Percentiles rank a stretch among this genome's conserved stretches.
phyloP scores from a whole-genome alignment of 2,329 filamentous ascomycete genomes.

The Botrytis paeoniae region DNA sequence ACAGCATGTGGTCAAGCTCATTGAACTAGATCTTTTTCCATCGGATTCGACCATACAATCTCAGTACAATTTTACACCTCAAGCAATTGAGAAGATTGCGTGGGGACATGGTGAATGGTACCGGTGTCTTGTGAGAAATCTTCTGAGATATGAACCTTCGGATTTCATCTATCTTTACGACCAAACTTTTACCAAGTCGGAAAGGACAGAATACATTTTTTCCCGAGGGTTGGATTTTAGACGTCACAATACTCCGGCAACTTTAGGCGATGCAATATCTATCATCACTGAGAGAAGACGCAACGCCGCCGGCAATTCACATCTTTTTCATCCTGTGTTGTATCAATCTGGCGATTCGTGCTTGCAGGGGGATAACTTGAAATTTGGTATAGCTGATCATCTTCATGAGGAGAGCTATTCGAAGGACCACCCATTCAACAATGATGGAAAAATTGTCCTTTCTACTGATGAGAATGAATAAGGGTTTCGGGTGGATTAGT shows the following conservation, averaged over 20 bases:
- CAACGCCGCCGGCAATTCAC: not conserved
- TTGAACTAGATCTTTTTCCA: conserved; percentile 35
- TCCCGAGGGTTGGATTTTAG: conserved; percentile 28
- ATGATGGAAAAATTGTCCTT: conserved; percentile 2
- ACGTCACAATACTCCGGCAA: conserved; percentile 30
- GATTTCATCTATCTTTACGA: conserved; percentile 35
- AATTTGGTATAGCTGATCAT: conserved; percentile 17
- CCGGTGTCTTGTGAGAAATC: conserved; percentile 28
- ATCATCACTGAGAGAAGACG: conserved; percentile 4
- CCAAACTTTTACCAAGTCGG: conserved; percentile 33
- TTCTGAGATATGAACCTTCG: conserved; percentile 33
- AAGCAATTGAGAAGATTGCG: conserved; percentile 31
- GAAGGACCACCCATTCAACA: conserved; percentile 11
- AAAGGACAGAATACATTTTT: conserved; percentile 32
- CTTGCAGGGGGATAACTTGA: conserved; percentile 6
- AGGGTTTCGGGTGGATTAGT: too few relatives aligned
- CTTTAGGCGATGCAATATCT: conserved; percentile 21
- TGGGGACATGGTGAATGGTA: conserved; percentile 35
- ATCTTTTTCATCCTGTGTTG: not conserved
- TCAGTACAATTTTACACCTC: conserved; percentile 30
- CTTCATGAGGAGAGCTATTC: conserved; percentile 6
- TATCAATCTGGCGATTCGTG: conserved; percentile 4
- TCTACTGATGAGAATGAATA: not conserved
- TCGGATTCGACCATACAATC: conserved; percentile 34
- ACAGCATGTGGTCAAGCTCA: conserved; percentile 32